These are phyloP conservation scores for Limnomonas spitsbergensis DNA, from an alignment of 139 green algal species.

Conservation along the genomic window DNA sequence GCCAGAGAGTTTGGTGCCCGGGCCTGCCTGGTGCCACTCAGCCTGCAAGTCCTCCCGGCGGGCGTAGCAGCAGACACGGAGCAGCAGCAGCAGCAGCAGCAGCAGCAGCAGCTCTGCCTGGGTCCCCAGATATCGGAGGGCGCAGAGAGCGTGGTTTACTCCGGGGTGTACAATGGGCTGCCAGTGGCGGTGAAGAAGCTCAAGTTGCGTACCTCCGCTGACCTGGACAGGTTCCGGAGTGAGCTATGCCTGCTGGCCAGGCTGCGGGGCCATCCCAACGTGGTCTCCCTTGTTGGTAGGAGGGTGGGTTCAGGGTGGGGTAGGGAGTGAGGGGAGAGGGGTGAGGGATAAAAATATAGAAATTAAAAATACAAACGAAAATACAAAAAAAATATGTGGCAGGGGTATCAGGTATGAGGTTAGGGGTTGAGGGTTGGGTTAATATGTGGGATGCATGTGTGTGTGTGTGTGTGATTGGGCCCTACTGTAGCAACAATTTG, in stretches of 20 bases:
- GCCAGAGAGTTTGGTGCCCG: too few species aligned
- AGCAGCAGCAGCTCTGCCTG: not conserved
- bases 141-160: conserved; percentile 44
- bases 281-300: conserved; percentile 22
- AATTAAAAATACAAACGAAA: not conserved
- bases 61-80: too few species aligned
- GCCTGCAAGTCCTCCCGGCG: too few species aligned
- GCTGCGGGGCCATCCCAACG: conserved; percentile 44
- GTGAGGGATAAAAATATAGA: not conserved
- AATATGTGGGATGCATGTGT: too few species aligned
- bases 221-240: conserved; percentile 67
- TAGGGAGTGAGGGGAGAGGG: too few species aligned
- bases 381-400: too few species aligned
- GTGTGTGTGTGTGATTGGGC: too few species aligned
- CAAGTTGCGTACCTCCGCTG: conserved; percentile 50
- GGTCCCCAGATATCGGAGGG: conserved; percentile 12
- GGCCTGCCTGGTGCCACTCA: too few species aligned
- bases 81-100: too few species aligned
- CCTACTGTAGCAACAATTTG: too few species aligned
- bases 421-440: too few species aligned
- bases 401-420: too few species aligned
- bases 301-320: not conserved
- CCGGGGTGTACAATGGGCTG: conserved; percentile 8
- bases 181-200: conserved; percentile 72
- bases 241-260: conserved; percentile 61